These are phyloP conservation scores for Rickenella mellea DNA, from an alignment of 768 basidiomycete genomes.

Conservation along the genomic window DNA sequence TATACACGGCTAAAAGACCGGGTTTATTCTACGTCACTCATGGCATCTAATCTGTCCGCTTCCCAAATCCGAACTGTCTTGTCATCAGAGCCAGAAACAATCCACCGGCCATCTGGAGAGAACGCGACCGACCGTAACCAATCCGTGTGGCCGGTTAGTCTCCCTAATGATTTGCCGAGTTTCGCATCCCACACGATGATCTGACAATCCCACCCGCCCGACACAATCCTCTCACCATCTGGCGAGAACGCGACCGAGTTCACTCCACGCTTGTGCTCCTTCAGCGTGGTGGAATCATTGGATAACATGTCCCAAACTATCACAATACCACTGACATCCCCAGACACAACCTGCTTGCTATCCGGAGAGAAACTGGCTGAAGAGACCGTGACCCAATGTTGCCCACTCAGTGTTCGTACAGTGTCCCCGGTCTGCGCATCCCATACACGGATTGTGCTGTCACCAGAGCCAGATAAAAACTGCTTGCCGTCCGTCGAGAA, in stretches of 20 bases:
- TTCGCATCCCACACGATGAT: slow-evolving; percentile 22
- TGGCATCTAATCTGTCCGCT: too few relatives aligned
- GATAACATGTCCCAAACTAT: slow-evolving; percentile 17
- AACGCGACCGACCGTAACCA: slow-evolving; percentile 14
- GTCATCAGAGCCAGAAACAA: too few relatives aligned
- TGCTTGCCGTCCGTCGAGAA: background rate
- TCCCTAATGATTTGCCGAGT: slow-evolving; percentile 15
- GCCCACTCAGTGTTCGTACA: slow-evolving; percentile 6
- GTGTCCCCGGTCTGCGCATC: background rate
- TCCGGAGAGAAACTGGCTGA: too few relatives aligned
- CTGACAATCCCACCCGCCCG: slow-evolving; percentile 22
- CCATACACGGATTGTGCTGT: slow-evolving; percentile 1
- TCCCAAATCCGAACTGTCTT: too few relatives aligned
- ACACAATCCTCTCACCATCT: slow-evolving; percentile 3
- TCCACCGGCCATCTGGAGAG: slow-evolving; percentile 12
- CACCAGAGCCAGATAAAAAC: background rate
- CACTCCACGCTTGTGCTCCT: slow-evolving; percentile 17
- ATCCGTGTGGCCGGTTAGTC: slow-evolving; percentile 11
- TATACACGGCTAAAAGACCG: too few relatives aligned
- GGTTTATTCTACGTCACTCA: too few relatives aligned
- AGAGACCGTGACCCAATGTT: slow-evolving; percentile 20
- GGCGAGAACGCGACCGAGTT: slow-evolving; percentile 15
- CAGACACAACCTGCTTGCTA: too few relatives aligned
- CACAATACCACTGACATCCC: slow-evolving; percentile 19
- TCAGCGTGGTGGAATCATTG: slow-evolving; percentile 12